Conservation (phyloP, 768 basidiomycete species). For the Lepiota venenata region DNA sequence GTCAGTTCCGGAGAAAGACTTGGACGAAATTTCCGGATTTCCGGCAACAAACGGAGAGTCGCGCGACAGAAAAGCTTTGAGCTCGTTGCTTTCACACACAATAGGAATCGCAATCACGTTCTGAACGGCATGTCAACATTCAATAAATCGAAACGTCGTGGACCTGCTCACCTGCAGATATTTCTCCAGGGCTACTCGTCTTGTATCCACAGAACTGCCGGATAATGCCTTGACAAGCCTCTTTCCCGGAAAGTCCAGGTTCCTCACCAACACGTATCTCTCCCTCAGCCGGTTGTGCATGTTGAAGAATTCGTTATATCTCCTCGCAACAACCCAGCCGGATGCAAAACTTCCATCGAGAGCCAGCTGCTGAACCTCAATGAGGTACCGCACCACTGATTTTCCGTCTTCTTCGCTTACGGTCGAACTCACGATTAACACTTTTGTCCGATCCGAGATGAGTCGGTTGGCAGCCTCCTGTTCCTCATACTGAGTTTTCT, state of each 20-base stretch:
- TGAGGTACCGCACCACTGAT: slow-evolving; percentile 86
- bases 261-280: slow-evolving; percentile 58
- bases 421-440: slow-evolving; percentile 83
- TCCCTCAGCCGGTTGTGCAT: slow-evolving; percentile 88
- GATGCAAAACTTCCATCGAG: slow-evolving; percentile 73
- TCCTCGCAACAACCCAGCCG: slow-evolving; percentile 90
- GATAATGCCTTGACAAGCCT: slow-evolving; percentile 87
- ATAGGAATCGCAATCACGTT: slow-evolving; percentile 67
- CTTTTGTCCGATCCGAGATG: slow-evolving; percentile 76
- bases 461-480: slow-evolving; percentile 91
- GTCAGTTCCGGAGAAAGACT: slow-evolving; percentile 62
- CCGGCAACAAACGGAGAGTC: slow-evolving; percentile 79
- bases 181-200: slow-evolving; percentile 77
- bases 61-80: slow-evolving; percentile 83
- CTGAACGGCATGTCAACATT: slow-evolving; percentile 32
- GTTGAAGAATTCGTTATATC: slow-evolving; percentile 93
- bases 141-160: not conserved
- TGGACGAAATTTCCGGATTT: slow-evolving; percentile 41
- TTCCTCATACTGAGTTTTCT: slow-evolving; percentile 90
- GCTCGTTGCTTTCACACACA: slow-evolving; percentile 79
- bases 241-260: slow-evolving; percentile 90
- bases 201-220: slow-evolving; percentile 81
- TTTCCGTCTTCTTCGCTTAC: slow-evolving; percentile 84
- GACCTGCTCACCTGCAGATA: slow-evolving; percentile 74
- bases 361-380: slow-evolving; percentile 90